phyloP scores from a whole-genome alignment of 163 green algal species.

The Chlorella variabilis region DNA sequence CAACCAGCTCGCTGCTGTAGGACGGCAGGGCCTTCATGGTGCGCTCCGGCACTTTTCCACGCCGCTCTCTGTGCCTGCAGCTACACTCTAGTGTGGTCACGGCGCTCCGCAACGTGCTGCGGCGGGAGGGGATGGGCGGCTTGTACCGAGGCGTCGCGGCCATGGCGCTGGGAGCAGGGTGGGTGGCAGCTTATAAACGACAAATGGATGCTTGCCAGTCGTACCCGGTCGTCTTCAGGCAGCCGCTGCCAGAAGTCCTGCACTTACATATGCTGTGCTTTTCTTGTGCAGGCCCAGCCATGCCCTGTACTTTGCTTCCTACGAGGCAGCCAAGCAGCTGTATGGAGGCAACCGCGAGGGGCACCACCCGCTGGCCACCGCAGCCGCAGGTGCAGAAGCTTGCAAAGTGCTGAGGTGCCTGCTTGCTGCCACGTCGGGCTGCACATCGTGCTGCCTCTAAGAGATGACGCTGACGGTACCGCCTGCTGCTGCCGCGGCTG shows the following conservation, averaged over 20 bases:
- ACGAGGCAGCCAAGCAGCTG: constrained; percentile 86
- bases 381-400: constrained; percentile 61
- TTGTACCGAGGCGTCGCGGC: constrained; percentile 93
- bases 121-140: constrained; percentile 81
- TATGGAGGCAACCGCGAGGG: constrained; percentile 70
- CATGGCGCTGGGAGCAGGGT: constrained; percentile 88
- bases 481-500: neutral
- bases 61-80: constrained; percentile 56
- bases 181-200: constrained; percentile 43
- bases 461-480: too few species aligned
- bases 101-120: constrained; percentile 70
- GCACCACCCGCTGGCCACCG: constrained; percentile 72
- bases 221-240: too few species aligned
- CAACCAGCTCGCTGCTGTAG: too few species aligned
- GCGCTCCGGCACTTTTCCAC: too few species aligned
- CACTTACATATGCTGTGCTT: too few species aligned
- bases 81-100: constrained; percentile 66
- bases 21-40: too few species aligned
- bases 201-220: too few species aligned
- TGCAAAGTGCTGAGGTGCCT: too few species aligned
- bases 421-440: too few species aligned
- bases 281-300: constrained; percentile 82
- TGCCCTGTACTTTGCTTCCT: constrained; percentile 95
- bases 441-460: too few species aligned
- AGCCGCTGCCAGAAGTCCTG: too few species aligned